These are phyloP conservation scores for Bisporella sp. DNA, from an alignment of 2,329 filamentous ascomycete genomes.

Conservation along the genomic window DNA sequence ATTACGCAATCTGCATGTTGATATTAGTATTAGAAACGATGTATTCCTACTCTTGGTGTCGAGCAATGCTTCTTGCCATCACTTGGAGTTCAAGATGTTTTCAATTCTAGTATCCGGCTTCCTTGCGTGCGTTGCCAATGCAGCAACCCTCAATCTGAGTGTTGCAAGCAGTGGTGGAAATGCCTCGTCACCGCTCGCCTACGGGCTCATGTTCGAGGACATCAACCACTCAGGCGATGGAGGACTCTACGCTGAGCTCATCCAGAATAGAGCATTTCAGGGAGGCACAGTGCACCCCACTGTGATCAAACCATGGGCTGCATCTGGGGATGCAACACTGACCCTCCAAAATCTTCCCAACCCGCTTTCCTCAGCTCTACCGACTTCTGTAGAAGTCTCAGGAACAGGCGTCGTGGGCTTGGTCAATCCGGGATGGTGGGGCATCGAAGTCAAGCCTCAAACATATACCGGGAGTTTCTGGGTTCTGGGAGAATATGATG, in stretches of 20 bases:
- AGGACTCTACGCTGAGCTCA: conserved; percentile 55
- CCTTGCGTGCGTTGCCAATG: conserved; percentile 13
- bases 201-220: conserved; percentile 27
- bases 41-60: too few species aligned
- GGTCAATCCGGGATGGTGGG: conserved; percentile 49
- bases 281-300: conserved; percentile 36
- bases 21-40: too few species aligned
- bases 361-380: conserved; percentile 20
- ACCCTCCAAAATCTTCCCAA: conserved; percentile 26
- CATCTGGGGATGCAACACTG: conserved; percentile 16
- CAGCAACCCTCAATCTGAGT: conserved; percentile 15
- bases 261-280: conserved; percentile 67
- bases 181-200: conserved; percentile 20
- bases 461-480: conserved; percentile 24
- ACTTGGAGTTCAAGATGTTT: neutral
- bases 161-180: conserved; percentile 22
- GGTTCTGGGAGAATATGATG: conserved; percentile 6
- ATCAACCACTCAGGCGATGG: conserved; percentile 26
- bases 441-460: conserved; percentile 33
- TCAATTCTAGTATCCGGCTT: neutral
- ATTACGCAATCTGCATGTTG: too few species aligned
- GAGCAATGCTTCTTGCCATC: too few species aligned
- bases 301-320: conserved; percentile 33
- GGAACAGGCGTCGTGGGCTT: conserved; percentile 30
- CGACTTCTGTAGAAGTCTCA: conserved; percentile 19